These are phyloP conservation scores for Backusella sp. DNA, from an alignment of 192 early-diverging fungal genomes.

Conservation along the genomic window DNA sequence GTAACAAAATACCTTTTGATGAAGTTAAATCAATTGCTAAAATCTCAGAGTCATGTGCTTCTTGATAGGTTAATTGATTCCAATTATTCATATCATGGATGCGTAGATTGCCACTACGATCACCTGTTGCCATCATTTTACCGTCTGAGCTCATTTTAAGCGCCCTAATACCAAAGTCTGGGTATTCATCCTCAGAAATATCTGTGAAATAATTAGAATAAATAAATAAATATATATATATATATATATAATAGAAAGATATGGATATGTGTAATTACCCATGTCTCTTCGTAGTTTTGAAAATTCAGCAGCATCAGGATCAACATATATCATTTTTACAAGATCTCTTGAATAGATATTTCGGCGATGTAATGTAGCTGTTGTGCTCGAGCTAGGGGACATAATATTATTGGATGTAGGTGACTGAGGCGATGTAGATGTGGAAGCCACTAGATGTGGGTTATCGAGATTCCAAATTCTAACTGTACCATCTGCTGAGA, in stretches of 20 bases:
- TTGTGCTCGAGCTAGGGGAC: conserved; percentile 16
- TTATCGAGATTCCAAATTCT: conserved; percentile 76
- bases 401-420: neutral
- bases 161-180: conserved; percentile 66
- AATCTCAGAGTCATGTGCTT: conserved; percentile 81
- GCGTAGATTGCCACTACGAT: conserved; percentile 71
- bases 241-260: neutral
- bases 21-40: conserved; percentile 71
- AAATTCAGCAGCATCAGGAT: conserved; percentile 44
- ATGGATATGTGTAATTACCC: neutral
- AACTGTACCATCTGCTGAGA: conserved; percentile 75
- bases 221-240: too few species aligned
- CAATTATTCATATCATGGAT: conserved; percentile 61
- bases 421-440: conserved; percentile 20
- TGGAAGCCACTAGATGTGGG: neutral
- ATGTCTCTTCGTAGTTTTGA: conserved; percentile 24
- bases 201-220: conserved; percentile 17
- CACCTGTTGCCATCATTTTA: conserved; percentile 66
- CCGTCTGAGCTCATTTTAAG: conserved; percentile 65
- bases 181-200: conserved; percentile 33
- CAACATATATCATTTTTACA: conserved; percentile 57
- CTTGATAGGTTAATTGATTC: conserved; percentile 60
- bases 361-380: conserved; percentile 22
- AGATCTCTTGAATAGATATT: conserved; percentile 64
- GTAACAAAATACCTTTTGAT: neutral